Evolutionary conservation across 495 filamentous ascomycete genomes (phyloP).

Genomic region (Clavariopsis aquatica): DNA sequence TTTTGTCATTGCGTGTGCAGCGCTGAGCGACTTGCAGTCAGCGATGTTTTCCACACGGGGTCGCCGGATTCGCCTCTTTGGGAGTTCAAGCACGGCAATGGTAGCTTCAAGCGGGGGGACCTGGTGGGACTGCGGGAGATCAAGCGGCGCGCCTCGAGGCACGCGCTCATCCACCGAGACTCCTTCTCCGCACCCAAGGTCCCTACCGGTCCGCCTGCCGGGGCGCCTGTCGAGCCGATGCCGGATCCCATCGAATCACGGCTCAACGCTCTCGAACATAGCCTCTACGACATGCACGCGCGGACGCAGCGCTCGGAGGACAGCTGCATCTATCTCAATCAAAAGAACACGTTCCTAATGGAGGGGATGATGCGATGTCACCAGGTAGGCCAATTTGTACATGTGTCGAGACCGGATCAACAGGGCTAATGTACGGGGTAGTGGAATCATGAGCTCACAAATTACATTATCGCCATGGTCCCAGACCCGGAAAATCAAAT

Average conservation of each 20-base stretch:
- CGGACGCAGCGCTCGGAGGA: conserved; percentile 83
- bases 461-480: conserved; percentile 67
- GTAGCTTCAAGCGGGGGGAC: conserved; percentile 95
- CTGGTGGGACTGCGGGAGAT: conserved; percentile 90
- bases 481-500: conserved; percentile 64
- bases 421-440: conserved; percentile 41
- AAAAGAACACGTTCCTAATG: conserved; percentile 77
- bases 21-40: conserved; percentile 60
- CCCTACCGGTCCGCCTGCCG: conserved; percentile 62
- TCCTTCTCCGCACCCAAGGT: conserved; percentile 80
- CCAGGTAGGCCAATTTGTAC: conserved; percentile 54
- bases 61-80: conserved; percentile 93
- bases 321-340: conserved; percentile 70
- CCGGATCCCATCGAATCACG: conserved; percentile 75
- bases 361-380: conserved; percentile 79
- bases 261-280: conserved; percentile 75
- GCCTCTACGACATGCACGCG: conserved; percentile 74
- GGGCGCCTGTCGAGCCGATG: conserved; percentile 80
- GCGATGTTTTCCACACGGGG: conserved; percentile 97
- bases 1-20: not conserved
- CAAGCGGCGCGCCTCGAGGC: conserved; percentile 92
- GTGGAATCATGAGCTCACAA: conserved; percentile 77
- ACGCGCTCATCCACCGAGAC: conserved; percentile 92
- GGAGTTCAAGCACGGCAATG: conserved; percentile 99
- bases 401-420: conserved; percentile 16